These are phyloP conservation scores for Suhomyces vadensis DNA, from an alignment of 805 yeast species.

Conservation along the genomic window DNA sequence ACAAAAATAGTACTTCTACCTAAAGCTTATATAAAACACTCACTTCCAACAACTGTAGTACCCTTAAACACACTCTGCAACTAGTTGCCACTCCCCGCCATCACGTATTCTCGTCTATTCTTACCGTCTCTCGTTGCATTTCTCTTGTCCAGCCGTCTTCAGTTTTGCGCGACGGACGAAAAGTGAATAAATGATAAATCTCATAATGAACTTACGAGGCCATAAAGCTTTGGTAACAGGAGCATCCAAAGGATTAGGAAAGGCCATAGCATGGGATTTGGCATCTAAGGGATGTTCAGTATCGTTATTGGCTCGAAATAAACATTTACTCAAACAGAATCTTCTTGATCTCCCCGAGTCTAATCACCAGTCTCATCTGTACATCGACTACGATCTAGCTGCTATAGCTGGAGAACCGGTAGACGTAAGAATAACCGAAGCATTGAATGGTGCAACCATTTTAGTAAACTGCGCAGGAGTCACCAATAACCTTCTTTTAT, in stretches of 20 bases:
- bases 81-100: too few relatives aligned
- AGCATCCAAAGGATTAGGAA: conserved; percentile 69
- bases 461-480: conserved; percentile 69
- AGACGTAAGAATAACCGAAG: conserved; percentile 13
- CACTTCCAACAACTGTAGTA: too few relatives aligned
- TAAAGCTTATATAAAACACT: too few relatives aligned
- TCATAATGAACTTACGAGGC: conserved; percentile 13
- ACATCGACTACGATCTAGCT: conserved; percentile 35
- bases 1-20: neutral
- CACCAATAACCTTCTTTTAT: conserved; percentile 55
- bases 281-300: conserved; percentile 54
- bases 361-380: conserved; percentile 28
- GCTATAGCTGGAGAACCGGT: conserved; percentile 1
- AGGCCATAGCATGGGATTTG: conserved; percentile 51
- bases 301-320: conserved; percentile 52
- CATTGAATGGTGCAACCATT: conserved; percentile 41
- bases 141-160: neutral
- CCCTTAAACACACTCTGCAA: too few relatives aligned
- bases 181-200: too few relatives aligned
- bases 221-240: conserved; percentile 62
- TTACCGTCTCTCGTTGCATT: neutral
- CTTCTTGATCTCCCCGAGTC: conserved; percentile 11
- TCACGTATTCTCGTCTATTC: too few relatives aligned
- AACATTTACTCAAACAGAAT: conserved; percentile 31
- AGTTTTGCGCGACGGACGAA: too few relatives aligned